Evolutionary conservation across 306 rosid species (phyloP), one percentile per base, ranked within the genome.

Genomic region (Cicer bijugum): DNA sequence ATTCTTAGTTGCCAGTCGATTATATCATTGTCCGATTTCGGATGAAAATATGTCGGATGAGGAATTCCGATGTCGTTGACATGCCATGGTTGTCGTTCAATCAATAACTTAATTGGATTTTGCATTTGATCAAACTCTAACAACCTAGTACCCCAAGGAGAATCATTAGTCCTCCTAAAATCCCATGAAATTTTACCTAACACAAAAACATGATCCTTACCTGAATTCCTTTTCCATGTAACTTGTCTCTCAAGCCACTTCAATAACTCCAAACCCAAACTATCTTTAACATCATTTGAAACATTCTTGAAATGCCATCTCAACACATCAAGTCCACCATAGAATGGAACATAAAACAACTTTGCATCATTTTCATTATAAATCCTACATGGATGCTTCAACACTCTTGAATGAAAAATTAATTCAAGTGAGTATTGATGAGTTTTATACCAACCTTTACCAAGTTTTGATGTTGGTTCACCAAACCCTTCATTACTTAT

Each of bases 171-270:
- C 69, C 96, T 79, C 80, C 96, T 76, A 45, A 90, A 90, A 82
- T 90, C 96, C 96, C 96, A 88, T 9, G 96, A 90, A 71, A 90
- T 84, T 68, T 90, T 90, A 3, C 96, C 96, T 81, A 90, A 77
- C 69, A 86, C 96, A 80, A 90, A 63, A 2, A 86, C 88, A 76
- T 88, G 93, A 81, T 90, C 96, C 78, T 85, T 86, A 55, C 96
- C 89, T 6, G 83, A 79, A 23, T 85, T 86, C 46, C 43, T 61
- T 56, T 61, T 61, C 96, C 96, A 90, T 28, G 86, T 12, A 38
- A 8, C 50, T 53, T 76, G 88, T 50, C 51, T 85, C 64, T 85
- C 76, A 50, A 90, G 93, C 93, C 93, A 86, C 50, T 67, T 80
- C 12, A 88, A 71, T 43, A 90, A 71, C 38, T 90, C 93, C 81